Evolutionary conservation across 1,139 yeast genomes (phyloP).

Genomic region (Suhomyces bokatorum): DNA sequence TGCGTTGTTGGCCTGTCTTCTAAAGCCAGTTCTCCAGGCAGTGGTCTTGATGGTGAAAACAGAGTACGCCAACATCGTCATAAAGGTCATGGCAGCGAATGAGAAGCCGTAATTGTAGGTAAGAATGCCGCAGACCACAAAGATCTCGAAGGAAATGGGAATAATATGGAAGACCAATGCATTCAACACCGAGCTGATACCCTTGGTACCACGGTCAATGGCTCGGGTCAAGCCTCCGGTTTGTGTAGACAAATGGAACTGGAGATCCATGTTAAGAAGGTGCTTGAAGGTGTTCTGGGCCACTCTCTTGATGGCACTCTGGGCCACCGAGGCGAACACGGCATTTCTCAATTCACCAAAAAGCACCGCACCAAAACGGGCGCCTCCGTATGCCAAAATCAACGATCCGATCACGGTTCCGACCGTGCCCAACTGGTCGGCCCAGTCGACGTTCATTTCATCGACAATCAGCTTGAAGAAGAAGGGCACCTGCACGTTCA

Average conservation of each 20-base stretch:
- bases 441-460: constrained; percentile 91
- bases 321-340: constrained; percentile 93
- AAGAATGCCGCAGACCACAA: constrained; percentile 89
- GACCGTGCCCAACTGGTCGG: constrained; percentile 57
- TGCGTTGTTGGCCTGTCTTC: constrained; percentile 89
- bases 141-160: constrained; percentile 89
- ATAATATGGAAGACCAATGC: constrained; percentile 97
- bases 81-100: constrained; percentile 85
- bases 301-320: constrained; percentile 87
- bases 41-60: constrained; percentile 88
- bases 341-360: constrained; percentile 96
- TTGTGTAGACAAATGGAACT: constrained; percentile 86
- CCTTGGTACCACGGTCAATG: constrained; percentile 96
- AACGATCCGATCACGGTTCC: constrained; percentile 69
- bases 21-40: constrained; percentile 92
- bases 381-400: constrained; percentile 87
- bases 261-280: constrained; percentile 78
- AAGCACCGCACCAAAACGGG: constrained; percentile 89
- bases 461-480: constrained; percentile 88
- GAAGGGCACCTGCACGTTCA: constrained; percentile 95
- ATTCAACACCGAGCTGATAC: constrained; percentile 86
- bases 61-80: constrained; percentile 86
- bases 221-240: constrained; percentile 97
- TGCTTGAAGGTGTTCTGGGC: constrained; percentile 87
- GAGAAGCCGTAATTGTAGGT: constrained; percentile 88